Conservation (phyloP, 2,329 filamentous ascomycete genomes). For the Ceratocystis ficicola region DNA sequence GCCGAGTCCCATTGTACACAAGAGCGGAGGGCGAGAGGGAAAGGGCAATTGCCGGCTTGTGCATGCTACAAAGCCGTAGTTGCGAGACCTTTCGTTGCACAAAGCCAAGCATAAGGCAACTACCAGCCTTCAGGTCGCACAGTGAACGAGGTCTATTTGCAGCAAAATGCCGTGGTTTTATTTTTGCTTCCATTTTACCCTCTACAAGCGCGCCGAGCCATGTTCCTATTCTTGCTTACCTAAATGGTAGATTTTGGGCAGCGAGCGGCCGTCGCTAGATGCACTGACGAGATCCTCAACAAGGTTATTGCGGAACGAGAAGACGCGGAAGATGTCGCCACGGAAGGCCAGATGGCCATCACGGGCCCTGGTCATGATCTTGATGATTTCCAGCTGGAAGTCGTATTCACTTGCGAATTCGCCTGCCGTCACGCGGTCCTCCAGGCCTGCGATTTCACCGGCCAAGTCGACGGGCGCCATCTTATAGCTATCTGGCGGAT, state of each 20-base stretch:
- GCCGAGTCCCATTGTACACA: background rate
- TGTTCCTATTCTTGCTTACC: conserved; percentile 27
- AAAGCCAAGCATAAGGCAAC: background rate
- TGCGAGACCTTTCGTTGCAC: background rate
- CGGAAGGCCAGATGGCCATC: conserved; percentile 52
- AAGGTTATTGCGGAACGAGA: conserved; percentile 33
- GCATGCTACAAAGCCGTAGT: background rate
- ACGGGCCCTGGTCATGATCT: conserved; percentile 40
- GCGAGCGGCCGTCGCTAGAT: conserved; percentile 44
- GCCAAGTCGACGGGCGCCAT: conserved; percentile 39
- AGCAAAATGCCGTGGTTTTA: background rate
- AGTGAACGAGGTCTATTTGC: no score
- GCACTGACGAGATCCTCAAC: conserved; percentile 42
- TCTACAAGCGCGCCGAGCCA: background rate
- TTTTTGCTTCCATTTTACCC: background rate
- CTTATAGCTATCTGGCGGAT: conserved; percentile 41
- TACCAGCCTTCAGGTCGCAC: background rate
- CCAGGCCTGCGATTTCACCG: conserved; percentile 35
- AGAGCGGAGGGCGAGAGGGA: background rate
- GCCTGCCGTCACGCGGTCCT: conserved; percentile 32
- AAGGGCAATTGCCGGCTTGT: background rate
- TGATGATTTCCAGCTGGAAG: conserved; percentile 43
- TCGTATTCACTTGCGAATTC: conserved; percentile 42
- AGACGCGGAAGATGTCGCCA: conserved; percentile 43
- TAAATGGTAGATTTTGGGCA: conserved; percentile 46